These are phyloP conservation scores for Ramichloridium luteum DNA, from an alignment of 2,329 filamentous ascomycete species.

Conservation along the genomic window DNA sequence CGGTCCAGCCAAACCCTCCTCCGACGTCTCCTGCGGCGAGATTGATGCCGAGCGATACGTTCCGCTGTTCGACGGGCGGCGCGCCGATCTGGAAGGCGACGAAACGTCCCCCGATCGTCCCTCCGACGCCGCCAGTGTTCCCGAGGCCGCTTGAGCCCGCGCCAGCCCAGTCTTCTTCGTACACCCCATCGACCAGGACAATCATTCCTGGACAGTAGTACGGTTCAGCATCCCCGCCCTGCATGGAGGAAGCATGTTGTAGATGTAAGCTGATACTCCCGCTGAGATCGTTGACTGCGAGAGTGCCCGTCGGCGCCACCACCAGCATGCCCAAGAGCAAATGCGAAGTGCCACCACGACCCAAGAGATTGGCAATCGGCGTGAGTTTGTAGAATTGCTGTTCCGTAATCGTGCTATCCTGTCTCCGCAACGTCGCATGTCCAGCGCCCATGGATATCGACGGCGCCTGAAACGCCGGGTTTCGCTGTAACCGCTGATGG, in stretches of 20 bases:
- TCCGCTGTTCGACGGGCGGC: conserved; percentile 77
- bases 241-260: conserved; percentile 66
- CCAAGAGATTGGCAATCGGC: conserved; percentile 62
- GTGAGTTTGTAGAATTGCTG: conserved; percentile 76
- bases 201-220: conserved; percentile 97
- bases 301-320: conserved; percentile 64
- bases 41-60: conserved; percentile 59
- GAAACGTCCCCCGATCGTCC: conserved; percentile 83
- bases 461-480: conserved; percentile 83
- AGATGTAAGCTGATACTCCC: conserved; percentile 80
- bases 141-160: conserved; percentile 47
- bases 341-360: conserved; percentile 72
- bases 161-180: conserved; percentile 78
- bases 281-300: conserved; percentile 76
- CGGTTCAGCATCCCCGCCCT: conserved; percentile 61
- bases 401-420: conserved; percentile 41
- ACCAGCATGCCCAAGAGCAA: conserved; percentile 76
- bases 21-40: conserved; percentile 44
- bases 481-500: conserved; percentile 80
- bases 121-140: conserved; percentile 70
- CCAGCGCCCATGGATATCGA: conserved; percentile 46
- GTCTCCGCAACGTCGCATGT: conserved; percentile 26
- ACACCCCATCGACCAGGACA: conserved; percentile 86
- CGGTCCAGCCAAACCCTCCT: conserved; percentile 90
- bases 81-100: conserved; percentile 83